Evolutionary conservation across 2,329 filamentous ascomycete genomes (phyloP).

Genomic region (Phaeoacremonium minimum): DNA sequence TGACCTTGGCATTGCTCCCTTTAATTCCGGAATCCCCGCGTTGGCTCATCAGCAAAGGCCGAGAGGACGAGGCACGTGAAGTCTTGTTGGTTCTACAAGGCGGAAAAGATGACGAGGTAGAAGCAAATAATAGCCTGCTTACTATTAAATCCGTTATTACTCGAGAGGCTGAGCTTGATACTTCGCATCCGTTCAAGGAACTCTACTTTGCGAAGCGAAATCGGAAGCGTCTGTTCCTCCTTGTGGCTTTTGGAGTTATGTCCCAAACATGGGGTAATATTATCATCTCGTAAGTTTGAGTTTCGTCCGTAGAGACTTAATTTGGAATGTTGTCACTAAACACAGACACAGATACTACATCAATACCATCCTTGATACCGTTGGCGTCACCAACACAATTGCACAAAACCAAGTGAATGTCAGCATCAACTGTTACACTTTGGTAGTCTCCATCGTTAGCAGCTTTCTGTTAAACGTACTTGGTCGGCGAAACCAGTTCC

Average conservation of each 20-base stretch:
- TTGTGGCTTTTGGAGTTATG: slow-evolving; percentile 18
- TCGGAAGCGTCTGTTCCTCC: slow-evolving; percentile 16
- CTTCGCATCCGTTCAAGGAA: slow-evolving; percentile 18
- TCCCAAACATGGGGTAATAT: slow-evolving; percentile 24
- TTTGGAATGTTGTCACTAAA: too few relatives aligned
- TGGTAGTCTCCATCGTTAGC: neutral
- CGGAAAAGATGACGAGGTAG: slow-evolving; percentile 31
- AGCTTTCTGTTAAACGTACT: neutral
- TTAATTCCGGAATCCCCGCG: slow-evolving; percentile 41
- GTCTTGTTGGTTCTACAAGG: slow-evolving; percentile 38
- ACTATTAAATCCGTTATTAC: slow-evolving; percentile 17
- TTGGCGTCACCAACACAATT: neutral
- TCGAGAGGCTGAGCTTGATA: slow-evolving; percentile 16
- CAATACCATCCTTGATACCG: too few relatives aligned
- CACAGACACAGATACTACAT: too few relatives aligned
- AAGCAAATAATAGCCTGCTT: slow-evolving; percentile 16
- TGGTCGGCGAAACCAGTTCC: neutral
- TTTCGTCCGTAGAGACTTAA: too few relatives aligned
- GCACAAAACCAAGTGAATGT: neutral
- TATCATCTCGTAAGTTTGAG: slow-evolving; percentile 18
- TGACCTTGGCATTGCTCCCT: slow-evolving; percentile 28
- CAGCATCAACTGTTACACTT: neutral
- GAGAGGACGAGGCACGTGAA: slow-evolving; percentile 31
- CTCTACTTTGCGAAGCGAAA: slow-evolving; percentile 17
- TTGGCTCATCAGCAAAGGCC: slow-evolving; percentile 38